These are phyloP conservation scores for Vitis rotundifolia DNA, from an alignment of 164 flowering plant genomes.

Conservation along the genomic window DNA sequence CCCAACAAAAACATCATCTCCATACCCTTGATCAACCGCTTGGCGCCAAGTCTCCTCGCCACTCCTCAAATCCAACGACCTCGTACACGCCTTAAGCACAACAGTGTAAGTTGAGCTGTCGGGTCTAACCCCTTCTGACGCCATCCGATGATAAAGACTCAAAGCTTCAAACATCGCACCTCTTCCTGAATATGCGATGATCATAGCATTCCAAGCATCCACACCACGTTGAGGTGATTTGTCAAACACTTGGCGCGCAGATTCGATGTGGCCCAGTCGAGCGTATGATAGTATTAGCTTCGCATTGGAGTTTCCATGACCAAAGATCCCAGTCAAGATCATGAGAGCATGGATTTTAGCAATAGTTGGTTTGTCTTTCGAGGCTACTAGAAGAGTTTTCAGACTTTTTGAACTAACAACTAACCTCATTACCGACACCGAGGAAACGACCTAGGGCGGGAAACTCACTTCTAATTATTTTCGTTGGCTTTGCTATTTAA, in stretches of 20 bases:
- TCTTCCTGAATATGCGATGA: constrained; percentile 21
- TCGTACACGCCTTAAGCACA: constrained; percentile 50
- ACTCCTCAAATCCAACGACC: constrained; percentile 32
- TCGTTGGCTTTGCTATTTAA: no score
- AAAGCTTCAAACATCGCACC: constrained; percentile 27
- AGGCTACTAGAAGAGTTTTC: constrained; percentile 27
- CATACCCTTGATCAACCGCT: constrained; percentile 47
- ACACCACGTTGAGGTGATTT: constrained; percentile 35
- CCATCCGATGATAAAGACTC: constrained; percentile 32
- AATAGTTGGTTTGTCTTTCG: constrained; percentile 24
- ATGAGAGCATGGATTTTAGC: constrained; percentile 39
- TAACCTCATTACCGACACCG: no score
- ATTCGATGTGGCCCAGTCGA: constrained; percentile 18
- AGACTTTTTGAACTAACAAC: constrained; percentile 4
- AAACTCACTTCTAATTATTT: no score
- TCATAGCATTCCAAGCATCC: constrained; percentile 46
- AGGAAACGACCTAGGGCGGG: no score
- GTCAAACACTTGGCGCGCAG: constrained; percentile 52
- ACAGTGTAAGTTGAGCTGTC: constrained; percentile 64
- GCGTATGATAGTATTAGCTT: constrained; percentile 40
- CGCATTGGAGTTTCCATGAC: constrained; percentile 21
- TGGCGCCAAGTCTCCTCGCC: constrained; percentile 39
- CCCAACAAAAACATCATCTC: constrained; percentile 48
- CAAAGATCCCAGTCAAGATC: constrained; percentile 27
- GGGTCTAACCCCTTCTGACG: constrained; percentile 36